These are phyloP conservation scores for Elsinoe ampelina DNA, from an alignment of 2,329 filamentous ascomycete species.

Conservation along the genomic window DNA sequence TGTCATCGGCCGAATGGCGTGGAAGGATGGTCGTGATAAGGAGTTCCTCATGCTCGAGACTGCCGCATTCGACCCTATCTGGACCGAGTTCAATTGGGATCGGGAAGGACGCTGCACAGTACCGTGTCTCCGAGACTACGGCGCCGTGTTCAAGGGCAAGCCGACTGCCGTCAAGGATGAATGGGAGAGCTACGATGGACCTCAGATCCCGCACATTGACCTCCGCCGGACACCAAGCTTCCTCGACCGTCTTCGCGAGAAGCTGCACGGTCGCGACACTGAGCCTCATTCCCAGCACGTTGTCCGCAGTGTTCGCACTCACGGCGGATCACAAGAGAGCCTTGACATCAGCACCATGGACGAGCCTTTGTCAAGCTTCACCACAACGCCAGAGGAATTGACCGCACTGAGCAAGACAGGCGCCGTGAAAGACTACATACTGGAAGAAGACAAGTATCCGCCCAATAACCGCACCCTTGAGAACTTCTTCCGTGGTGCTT, in stretches of 20 bases:
- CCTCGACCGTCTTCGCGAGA: slow-evolving; percentile 9
- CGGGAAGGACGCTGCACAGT: slow-evolving; percentile 44
- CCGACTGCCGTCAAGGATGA: slow-evolving; percentile 39
- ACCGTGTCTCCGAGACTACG: slow-evolving; percentile 46
- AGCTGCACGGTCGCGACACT: not conserved
- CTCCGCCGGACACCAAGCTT: slow-evolving; percentile 16
- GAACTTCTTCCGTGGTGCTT: slow-evolving; percentile 48
- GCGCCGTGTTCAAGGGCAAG: slow-evolving; percentile 43
- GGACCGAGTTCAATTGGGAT: slow-evolving; percentile 49
- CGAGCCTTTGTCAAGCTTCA: slow-evolving; percentile 29
- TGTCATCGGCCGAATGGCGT: slow-evolving; percentile 47
- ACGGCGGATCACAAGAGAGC: slow-evolving; percentile 6
- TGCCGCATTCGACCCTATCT: slow-evolving; percentile 48
- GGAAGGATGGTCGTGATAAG: slow-evolving; percentile 45
- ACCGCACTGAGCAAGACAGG: slow-evolving; percentile 32
- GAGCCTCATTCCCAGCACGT: not conserved
- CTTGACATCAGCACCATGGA: slow-evolving; percentile 14
- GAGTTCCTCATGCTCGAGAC: slow-evolving; percentile 51
- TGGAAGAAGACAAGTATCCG: slow-evolving; percentile 44
- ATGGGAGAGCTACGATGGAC: slow-evolving; percentile 45
- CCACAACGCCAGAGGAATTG: slow-evolving; percentile 32
- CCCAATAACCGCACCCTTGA: slow-evolving; percentile 48
- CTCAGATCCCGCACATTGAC: slow-evolving; percentile 29
- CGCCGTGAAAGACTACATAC: slow-evolving; percentile 36
- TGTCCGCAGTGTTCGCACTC: slow-evolving; percentile 6